Percentiles rank a stretch among this genome's conserved stretches.
These are phyloP conservation scores for Magnolia officinalis DNA, from an alignment of 164 flowering plant genomes.

Conservation along the genomic window DNA sequence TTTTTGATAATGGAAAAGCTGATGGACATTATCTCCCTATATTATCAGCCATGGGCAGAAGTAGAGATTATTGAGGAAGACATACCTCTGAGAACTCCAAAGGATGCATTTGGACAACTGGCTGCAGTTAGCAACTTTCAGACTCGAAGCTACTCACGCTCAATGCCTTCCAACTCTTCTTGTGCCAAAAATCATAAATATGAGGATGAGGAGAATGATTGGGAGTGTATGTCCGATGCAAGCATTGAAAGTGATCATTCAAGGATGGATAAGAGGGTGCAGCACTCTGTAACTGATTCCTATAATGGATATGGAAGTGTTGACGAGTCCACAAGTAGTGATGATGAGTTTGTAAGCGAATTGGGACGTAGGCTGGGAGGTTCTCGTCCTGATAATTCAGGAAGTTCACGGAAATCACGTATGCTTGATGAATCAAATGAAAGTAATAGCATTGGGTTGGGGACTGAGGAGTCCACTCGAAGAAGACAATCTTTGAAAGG, in stretches of 20 bases:
- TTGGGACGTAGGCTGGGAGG: slow-evolving; percentile 26
- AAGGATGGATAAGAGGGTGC: slow-evolving; percentile 48
- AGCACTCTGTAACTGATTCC: slow-evolving; percentile 46
- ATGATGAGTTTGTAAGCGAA: slow-evolving; percentile 34
- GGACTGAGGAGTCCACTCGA: slow-evolving; percentile 11
- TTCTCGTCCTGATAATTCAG: slow-evolving; percentile 21
- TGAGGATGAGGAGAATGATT: slow-evolving; percentile 41
- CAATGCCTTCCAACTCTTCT: slow-evolving; percentile 24
- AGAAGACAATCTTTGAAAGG: slow-evolving; percentile 20
- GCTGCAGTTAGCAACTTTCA: slow-evolving; percentile 33
- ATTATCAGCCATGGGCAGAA: slow-evolving; percentile 76
- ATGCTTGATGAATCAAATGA: slow-evolving; percentile 15
- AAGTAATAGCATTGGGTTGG: slow-evolving; percentile 5
- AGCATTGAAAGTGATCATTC: slow-evolving; percentile 74
- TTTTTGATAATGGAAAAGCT: slow-evolving; percentile 8
- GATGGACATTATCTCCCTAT: slow-evolving; percentile 1
- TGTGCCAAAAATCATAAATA: slow-evolving; percentile 13
- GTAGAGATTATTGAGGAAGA: slow-evolving; percentile 85
- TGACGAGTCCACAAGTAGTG: slow-evolving; percentile 63
- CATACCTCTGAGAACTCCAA: slow-evolving; percentile 70
- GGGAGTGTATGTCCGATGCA: slow-evolving; percentile 53
- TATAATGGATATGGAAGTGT: slow-evolving; percentile 28
- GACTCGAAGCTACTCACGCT: slow-evolving; percentile 11
- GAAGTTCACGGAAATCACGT: slow-evolving; percentile 17
- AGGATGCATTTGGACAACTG: slow-evolving; percentile 64